phyloP scores from a whole-genome alignment of 1,284 basidiomycete species.

The Moesziomyces antarcticus region DNA sequence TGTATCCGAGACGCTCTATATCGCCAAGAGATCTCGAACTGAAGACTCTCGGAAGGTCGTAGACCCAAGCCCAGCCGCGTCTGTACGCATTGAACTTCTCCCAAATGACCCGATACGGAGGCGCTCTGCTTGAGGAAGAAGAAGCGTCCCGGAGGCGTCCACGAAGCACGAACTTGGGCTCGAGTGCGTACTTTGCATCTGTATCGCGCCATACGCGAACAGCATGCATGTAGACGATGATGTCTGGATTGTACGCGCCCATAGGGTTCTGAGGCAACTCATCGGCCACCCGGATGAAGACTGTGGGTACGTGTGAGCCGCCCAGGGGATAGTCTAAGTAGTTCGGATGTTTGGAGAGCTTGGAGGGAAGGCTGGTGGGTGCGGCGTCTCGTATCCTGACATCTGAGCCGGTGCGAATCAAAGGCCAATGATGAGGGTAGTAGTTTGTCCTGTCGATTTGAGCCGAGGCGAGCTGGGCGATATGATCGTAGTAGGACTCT shows the following conservation, averaged over 20 bases:
- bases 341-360: not conserved
- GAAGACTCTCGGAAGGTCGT: constrained; percentile 1
- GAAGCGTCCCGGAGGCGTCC: too few relatives aligned
- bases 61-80: constrained; percentile 5
- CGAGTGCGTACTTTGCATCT: not conserved
- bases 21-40: constrained; percentile 2
- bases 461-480: too few relatives aligned
- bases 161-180: constrained; percentile 10
- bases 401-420: too few relatives aligned
- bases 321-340: constrained; percentile 8
- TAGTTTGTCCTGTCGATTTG: too few relatives aligned
- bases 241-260: constrained; percentile 8
- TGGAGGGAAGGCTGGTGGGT: not conserved
- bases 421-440: too few relatives aligned
- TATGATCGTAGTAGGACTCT: too few relatives aligned
- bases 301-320: not conserved
- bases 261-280: not conserved
- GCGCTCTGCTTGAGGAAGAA: not conserved
- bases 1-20: constrained; percentile 17
- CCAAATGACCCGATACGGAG: too few relatives aligned
- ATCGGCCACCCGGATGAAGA: constrained; percentile 5
- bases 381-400: not conserved
- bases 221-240: constrained; percentile 18
- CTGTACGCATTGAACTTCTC: not conserved
- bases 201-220: not conserved